These are phyloP conservation scores for Metschnikowia drakensbergensis DNA, from an alignment of 805 yeast genomes.

Conservation along the genomic window DNA sequence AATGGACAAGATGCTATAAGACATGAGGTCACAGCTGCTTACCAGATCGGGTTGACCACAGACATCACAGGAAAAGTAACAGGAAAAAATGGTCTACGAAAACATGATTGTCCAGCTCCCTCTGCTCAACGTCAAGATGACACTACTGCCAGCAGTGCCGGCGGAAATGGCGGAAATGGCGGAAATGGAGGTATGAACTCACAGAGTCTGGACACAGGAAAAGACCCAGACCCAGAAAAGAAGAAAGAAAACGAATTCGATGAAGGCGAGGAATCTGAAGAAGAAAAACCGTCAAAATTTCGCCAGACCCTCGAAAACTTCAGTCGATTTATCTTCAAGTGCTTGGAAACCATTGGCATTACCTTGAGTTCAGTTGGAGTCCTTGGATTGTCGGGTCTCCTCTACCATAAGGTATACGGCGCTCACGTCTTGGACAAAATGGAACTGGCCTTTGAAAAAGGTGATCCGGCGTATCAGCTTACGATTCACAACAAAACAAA, in stretches of 20 bases:
- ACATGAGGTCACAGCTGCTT: slow-evolving; percentile 1
- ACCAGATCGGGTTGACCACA: background rate
- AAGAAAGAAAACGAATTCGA: slow-evolving; percentile 10
- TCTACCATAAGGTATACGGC: slow-evolving; percentile 62
- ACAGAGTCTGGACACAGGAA: slow-evolving; percentile 1
- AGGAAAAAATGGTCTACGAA: background rate
- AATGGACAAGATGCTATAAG: background rate
- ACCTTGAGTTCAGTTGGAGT: slow-evolving; percentile 66
- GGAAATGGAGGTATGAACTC: slow-evolving; percentile 4
- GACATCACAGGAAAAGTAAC: background rate
- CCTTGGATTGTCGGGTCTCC: slow-evolving; percentile 67
- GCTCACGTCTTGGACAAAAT: slow-evolving; percentile 60
- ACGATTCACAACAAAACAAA: slow-evolving; percentile 49
- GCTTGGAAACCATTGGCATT: slow-evolving; percentile 65
- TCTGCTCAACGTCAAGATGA: background rate
- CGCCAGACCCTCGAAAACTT: slow-evolving; percentile 20
- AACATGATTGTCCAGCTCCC: background rate
- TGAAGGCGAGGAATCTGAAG: slow-evolving; percentile 8
- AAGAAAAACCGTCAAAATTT: slow-evolving; percentile 16
- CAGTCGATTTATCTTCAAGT: slow-evolving; percentile 34
- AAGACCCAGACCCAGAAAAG: slow-evolving; percentile 5
- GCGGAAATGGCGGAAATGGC: slow-evolving; percentile 4
- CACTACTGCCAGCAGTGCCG: background rate
- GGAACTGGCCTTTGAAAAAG: slow-evolving; percentile 60
- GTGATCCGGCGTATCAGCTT: slow-evolving; percentile 61